Percentiles rank a stretch among this genome's conserved stretches.
Conservation (phyloP, 1,139 yeast species). For the Kurtzmaniella quercitrusa region DNA sequence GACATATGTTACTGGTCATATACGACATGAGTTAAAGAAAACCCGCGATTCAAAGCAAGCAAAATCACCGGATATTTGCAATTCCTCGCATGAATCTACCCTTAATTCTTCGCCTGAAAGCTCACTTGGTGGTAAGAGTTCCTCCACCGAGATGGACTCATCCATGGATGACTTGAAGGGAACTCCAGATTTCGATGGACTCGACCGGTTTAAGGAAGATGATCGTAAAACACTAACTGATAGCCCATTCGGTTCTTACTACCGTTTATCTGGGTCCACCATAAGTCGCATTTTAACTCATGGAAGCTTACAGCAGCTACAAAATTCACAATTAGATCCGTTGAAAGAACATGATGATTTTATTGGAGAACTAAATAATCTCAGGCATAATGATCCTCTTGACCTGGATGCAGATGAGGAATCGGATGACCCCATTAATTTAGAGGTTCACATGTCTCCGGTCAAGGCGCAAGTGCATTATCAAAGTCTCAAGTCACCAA, state of each 20-base stretch:
- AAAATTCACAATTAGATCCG: background rate
- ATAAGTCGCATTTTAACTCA: background rate
- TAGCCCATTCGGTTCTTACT: background rate
- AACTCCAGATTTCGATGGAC: background rate
- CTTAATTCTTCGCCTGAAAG: constrained; percentile 1
- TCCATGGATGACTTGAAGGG: background rate
- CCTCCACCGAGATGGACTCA: background rate
- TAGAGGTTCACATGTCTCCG: background rate
- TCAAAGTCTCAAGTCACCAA: background rate
- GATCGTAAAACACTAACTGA: background rate
- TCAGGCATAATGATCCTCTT: constrained; percentile 1
- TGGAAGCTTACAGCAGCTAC: background rate
- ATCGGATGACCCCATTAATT: background rate
- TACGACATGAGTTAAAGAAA: constrained; percentile 2
- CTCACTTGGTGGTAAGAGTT: constrained; percentile 1
- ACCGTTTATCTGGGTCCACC: background rate
- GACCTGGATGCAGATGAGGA: background rate
- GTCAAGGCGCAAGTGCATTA: background rate
- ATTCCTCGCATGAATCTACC: constrained; percentile 1
- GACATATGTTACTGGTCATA: background rate
- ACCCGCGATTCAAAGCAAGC: background rate
- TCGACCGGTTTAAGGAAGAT: background rate
- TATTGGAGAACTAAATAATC: background rate
- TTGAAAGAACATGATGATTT: background rate
- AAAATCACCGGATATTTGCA: background rate